Evolutionary conservation across 2,329 filamentous ascomycete species (phyloP), one percentile per base, ranked within the genome.

Genomic region (Exophiala oligosperma): DNA sequence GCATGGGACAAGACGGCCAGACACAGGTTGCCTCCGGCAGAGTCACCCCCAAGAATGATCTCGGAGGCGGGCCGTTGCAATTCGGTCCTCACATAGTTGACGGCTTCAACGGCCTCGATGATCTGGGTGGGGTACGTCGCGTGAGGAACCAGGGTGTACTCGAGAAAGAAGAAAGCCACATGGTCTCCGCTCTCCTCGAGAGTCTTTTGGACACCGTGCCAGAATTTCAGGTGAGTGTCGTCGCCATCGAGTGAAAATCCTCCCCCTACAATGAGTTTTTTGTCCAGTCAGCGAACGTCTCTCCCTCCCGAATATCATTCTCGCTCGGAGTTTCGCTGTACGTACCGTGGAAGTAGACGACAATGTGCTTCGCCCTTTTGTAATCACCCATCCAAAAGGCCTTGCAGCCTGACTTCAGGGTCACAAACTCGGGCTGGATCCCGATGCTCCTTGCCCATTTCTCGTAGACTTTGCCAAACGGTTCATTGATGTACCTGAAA

Each of bases 141-240:
- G 9, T 70, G 62, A 0, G 77, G 77, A 0, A 82, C 77, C n/a
- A 86, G 77, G 26, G 80, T 81, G 70, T 88, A 88, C 40, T 79
- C 78, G n/a, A 85, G 74, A 24, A 82, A 70, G 49, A 86, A 76
- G 49, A 81, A 70, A 17, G 81, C 75, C 29, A 82, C 70, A 32
- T 74, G 72, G 52, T 81, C 76, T 43, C 76, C 77, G 28, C 67
- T 63, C n/a, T 49, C 32, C 40, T 64, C 49, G 50, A 62, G 59
- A 24, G 60, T 54, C 4, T 14, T 49, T 8, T 60, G 57, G 29
- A 65, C 61, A 14, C 43, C 41, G 21, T 59, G n/a, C 7, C 69
- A 69, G 35, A 64, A 64, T 12, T 56, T 55, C 44, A 67, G 28
- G 40, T 67, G 64, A n/a, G 60, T 60, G 32, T 58, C 62, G 3